Evolutionary conservation across 805 yeast species (phyloP).

Genomic region (Wickerhamomyces mucosus): DNA sequence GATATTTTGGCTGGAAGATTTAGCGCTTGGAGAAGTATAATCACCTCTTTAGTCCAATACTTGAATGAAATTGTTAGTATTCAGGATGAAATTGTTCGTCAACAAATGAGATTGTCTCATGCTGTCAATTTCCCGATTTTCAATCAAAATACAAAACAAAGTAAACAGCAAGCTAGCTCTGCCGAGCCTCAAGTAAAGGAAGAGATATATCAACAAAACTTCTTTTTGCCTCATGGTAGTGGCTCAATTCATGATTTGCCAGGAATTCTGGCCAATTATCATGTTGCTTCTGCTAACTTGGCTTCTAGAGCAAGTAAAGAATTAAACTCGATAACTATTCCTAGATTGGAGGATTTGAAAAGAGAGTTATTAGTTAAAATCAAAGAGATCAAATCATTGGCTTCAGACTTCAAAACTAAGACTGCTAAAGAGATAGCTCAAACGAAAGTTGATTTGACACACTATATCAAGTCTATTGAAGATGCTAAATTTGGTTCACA

Average conservation of each 20-base stretch:
- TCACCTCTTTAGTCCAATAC: slow-evolving; percentile 65
- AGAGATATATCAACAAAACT: slow-evolving; percentile 21
- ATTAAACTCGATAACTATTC: slow-evolving; percentile 49
- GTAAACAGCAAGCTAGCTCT: slow-evolving; percentile 16
- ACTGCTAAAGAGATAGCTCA: slow-evolving; percentile 59
- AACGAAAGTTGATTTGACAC: slow-evolving; percentile 47
- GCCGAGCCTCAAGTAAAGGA: slow-evolving; percentile 14
- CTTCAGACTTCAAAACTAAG: slow-evolving; percentile 76
- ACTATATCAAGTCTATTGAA: slow-evolving; percentile 55
- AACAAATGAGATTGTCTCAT: slow-evolving; percentile 71
- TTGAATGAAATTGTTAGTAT: slow-evolving; percentile 72
- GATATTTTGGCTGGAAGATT: slow-evolving; percentile 79
- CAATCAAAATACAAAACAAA: slow-evolving; percentile 2
- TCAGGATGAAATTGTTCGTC: slow-evolving; percentile 82
- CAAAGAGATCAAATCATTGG: slow-evolving; percentile 74
- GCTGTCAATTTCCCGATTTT: slow-evolving; percentile 45
- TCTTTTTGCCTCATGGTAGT: slow-evolving; percentile 68
- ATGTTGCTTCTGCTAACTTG: slow-evolving; percentile 46
- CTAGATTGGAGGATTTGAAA: slow-evolving; percentile 57
- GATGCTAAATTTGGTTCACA: slow-evolving; percentile 39
- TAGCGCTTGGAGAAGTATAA: slow-evolving; percentile 76
- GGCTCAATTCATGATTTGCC: slow-evolving; percentile 83
- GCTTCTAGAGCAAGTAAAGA: slow-evolving; percentile 54
- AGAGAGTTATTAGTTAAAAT: slow-evolving; percentile 77
- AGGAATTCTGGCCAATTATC: slow-evolving; percentile 55